phyloP scores from a whole-genome alignment of 768 basidiomycete genomes.

The Hypholoma sublateritium region DNA sequence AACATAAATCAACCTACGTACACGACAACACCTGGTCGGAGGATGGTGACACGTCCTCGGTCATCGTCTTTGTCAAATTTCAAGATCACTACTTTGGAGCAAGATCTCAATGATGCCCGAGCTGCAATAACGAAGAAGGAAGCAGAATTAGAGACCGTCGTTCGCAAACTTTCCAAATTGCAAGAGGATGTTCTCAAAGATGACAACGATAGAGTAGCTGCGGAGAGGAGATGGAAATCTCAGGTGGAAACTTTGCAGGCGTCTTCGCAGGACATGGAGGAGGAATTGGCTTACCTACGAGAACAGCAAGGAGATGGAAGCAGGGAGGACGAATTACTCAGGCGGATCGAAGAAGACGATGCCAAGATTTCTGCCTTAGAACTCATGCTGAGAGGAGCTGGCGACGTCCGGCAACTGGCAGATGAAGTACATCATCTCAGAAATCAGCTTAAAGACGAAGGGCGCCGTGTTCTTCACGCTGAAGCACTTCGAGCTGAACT shows the following conservation, averaged over 20 bases:
- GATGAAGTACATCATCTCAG: slow-evolving; percentile 40
- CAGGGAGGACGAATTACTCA: slow-evolving; percentile 61
- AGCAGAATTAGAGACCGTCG: slow-evolving; percentile 36
- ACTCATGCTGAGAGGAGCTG: slow-evolving; percentile 40
- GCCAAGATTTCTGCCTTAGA: slow-evolving; percentile 63
- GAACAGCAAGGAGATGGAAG: slow-evolving; percentile 39
- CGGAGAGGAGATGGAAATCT: slow-evolving; percentile 45
- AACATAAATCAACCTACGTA: slow-evolving; percentile 35
- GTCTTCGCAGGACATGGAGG: slow-evolving; percentile 53
- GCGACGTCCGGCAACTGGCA: slow-evolving; percentile 35
- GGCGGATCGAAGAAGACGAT: slow-evolving; percentile 73
- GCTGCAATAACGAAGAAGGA: slow-evolving; percentile 45
- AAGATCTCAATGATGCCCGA: slow-evolving; percentile 51
- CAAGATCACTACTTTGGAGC: slow-evolving; percentile 50
- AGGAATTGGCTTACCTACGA: slow-evolving; percentile 51
- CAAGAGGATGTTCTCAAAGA: slow-evolving; percentile 49
- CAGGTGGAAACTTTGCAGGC: slow-evolving; percentile 44
- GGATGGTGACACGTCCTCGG: slow-evolving; percentile 42
- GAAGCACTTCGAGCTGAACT: slow-evolving; percentile 47
- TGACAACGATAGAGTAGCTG: slow-evolving; percentile 60
- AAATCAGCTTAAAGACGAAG: slow-evolving; percentile 41
- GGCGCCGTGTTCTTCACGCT: slow-evolving; percentile 33
- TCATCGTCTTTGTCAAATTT: slow-evolving; percentile 61
- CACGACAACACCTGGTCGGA: slow-evolving; percentile 31
- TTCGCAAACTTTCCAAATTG: slow-evolving; percentile 47